phyloP scores from a whole-genome alignment of 176 grass and related monocot genomes.

The Areca catechu region DNA sequence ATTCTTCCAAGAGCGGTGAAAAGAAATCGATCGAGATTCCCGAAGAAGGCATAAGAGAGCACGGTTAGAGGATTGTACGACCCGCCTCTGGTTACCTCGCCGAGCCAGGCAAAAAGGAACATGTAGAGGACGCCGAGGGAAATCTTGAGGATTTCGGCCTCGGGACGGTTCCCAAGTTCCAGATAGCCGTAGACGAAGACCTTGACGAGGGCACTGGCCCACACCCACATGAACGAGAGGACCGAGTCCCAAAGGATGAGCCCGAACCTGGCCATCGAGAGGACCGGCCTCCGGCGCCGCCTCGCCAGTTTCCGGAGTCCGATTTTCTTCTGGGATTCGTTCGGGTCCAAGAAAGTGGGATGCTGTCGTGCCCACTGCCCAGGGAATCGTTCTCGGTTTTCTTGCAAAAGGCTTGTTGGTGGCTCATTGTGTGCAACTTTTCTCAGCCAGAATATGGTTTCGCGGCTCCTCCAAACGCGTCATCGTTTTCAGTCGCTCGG shows the following conservation, averaged over 20 bases:
- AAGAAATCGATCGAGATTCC: slow-evolving; percentile 33
- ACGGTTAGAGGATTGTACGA: slow-evolving; percentile 86
- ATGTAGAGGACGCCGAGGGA: slow-evolving; percentile 70
- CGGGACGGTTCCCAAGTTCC: slow-evolving; percentile 34
- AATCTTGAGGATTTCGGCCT: slow-evolving; percentile 61
- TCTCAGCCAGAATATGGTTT: too few species aligned
- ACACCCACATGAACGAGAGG: slow-evolving; percentile 68
- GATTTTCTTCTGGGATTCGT: too few species aligned
- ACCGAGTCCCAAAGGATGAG: slow-evolving; percentile 36
- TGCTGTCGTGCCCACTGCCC: too few species aligned
- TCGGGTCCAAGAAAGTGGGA: too few species aligned
- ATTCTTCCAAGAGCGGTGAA: slow-evolving; percentile 62
- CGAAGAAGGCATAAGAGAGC: slow-evolving; percentile 49
- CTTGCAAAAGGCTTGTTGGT: too few species aligned
- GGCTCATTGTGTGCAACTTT: too few species aligned
- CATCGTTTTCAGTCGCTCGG: too few species aligned
- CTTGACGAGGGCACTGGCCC: slow-evolving; percentile 76
- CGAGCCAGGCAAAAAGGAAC: slow-evolving; percentile 92
- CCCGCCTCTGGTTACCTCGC: slow-evolving; percentile 39
- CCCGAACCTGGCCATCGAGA: neutral
- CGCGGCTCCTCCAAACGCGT: too few species aligned
- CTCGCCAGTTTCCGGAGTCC: too few species aligned
- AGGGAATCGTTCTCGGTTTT: too few species aligned
- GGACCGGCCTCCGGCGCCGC: too few species aligned
- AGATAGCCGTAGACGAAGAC: slow-evolving; percentile 49